A percentile compares a stretch with the other conserved stretches of the same genome.
phyloP scores from a whole-genome alignment of 1,139 yeast genomes.

The Cylindricascospora bacillispora region DNA sequence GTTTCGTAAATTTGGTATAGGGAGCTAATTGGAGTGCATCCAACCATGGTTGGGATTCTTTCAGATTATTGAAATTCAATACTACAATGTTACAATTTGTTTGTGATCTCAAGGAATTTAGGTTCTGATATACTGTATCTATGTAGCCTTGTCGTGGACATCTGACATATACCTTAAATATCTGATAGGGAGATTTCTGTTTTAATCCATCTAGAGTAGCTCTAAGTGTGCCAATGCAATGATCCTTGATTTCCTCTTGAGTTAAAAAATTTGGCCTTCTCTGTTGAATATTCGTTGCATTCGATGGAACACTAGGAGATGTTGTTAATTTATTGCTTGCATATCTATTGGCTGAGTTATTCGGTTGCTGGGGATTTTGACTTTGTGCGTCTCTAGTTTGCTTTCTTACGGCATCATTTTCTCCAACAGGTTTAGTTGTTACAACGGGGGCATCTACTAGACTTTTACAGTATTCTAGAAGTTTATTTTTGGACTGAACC shows the following conservation, averaged over 20 bases:
- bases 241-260: constrained; percentile 20
- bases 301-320: too few species aligned
- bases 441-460: too few species aligned
- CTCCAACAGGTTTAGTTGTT: too few species aligned
- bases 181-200: constrained; percentile 21
- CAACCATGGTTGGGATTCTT: constrained; percentile 24
- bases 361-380: too few species aligned
- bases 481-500: too few species aligned
- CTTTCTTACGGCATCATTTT: too few species aligned
- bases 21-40: constrained; percentile 12
- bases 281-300: too few species aligned
- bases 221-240: constrained; percentile 19
- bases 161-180: constrained; percentile 22
- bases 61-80: constrained; percentile 22
- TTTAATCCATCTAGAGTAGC: constrained; percentile 20
- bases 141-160: constrained; percentile 22
- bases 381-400: too few species aligned
- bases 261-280: too few species aligned
- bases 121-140: constrained; percentile 17
- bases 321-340: too few species aligned
- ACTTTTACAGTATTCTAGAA: too few species aligned
- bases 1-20: constrained; percentile 9
- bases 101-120: constrained; percentile 18
- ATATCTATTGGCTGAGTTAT: too few species aligned
- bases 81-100: constrained; percentile 26